Base-by-base conservation (phyloP, 2,329 filamentous ascomycete genomes). In the Chrysosporium queenslandicum region DNA sequence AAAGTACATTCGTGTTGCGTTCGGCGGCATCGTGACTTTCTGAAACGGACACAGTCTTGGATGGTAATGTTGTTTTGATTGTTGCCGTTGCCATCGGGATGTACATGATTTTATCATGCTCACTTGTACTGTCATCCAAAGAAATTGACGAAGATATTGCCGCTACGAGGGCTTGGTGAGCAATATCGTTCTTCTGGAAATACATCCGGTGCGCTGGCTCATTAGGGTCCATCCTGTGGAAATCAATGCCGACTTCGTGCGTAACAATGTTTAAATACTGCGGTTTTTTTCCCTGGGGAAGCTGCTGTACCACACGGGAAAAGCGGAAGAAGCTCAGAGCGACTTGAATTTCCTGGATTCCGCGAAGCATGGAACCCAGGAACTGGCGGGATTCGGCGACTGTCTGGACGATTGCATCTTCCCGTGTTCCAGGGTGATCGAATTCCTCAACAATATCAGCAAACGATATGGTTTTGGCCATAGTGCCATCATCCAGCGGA, bases 131-230 rank as follows among this genome's bases (percentile, higher is more conserved):
- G 65, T 96, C 89, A 62, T 96, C 90, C 32, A 98, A 76, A 36
- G 89, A 92, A 53, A 97, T 77, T 0, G 91, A 91, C 52, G 98
- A 86, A 0, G 92, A 95, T 37, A 98, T 81, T 2, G 90, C 92
- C 16, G 91, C 92, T 20, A 92, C 79, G 32, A 98, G 77, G 9
- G 90, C 92, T 73, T 98, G 91, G 66, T 98, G 92, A 11, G 92
- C 92, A 62, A 96, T 83, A 64, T 96, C 92, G 56, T 88, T 85
- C 20, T 85, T 82, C 2, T 90, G 87, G 64, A 98, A 98, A 69
- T 98, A 97, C 92, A 97, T 98, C 57, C 92, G 83, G 74, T 98
- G 92, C 0, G 91, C 89, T 0, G 92, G 89, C 14, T 90, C 95
- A 61, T 87, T 91, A 39, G 87, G 85, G 65, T 98, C 91, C 51